Evolutionary conservation across 2,329 filamentous ascomycete genomes (phyloP), one percentile per base, ranked within the genome.

Genomic region (Epichloe bromicola): DNA sequence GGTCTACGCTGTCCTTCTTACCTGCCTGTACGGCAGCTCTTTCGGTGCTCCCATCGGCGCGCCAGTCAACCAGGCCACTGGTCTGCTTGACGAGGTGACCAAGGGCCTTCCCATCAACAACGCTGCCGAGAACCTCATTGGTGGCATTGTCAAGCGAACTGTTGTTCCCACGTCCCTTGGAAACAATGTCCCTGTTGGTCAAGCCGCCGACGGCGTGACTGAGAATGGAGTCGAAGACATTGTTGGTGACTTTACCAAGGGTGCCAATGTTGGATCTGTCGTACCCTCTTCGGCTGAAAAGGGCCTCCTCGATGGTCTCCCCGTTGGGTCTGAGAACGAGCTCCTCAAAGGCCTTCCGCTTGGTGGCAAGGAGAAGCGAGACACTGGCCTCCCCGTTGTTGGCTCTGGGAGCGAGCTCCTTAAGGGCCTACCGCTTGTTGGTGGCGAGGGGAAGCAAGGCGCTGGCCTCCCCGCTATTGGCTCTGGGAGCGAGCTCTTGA

Each of bases 11-110:
- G 50, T 48, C 33, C 50, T 51, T 26, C 33, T 51, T 4, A 23
- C 50, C 40, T 51, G 50, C 45, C 45, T 51, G 5, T 48, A 23
- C 30, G 50, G 50, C 40, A 51, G 44, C 45, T 48, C 50, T 12
- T 44, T 51, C 14, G 45, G 12, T 44, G 50, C 50, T n/a, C 50
- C 50, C 39, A 23, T 48, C 34, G 19, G n/a, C 6, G 5, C 2
- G 5, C 33, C 33, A 15, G 12, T 26, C 26, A 12, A n/a, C 26
- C 23, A 44, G 7, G 36, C 3, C 23, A 19, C 5, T 5, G 48
- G 19, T 2, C 14, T 37, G 14, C 8, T 41, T 20, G 36, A 8
- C 23, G 36, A 26, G 4, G 48, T 20, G 15, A n/a, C 19, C 15
- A 15, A 20, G 30, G 17, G 15, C 15, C 15, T 30, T 6, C 36